phyloP scores from a whole-genome alignment of 2,329 filamentous ascomycete species.

The Ophiosphaerella korrae region DNA sequence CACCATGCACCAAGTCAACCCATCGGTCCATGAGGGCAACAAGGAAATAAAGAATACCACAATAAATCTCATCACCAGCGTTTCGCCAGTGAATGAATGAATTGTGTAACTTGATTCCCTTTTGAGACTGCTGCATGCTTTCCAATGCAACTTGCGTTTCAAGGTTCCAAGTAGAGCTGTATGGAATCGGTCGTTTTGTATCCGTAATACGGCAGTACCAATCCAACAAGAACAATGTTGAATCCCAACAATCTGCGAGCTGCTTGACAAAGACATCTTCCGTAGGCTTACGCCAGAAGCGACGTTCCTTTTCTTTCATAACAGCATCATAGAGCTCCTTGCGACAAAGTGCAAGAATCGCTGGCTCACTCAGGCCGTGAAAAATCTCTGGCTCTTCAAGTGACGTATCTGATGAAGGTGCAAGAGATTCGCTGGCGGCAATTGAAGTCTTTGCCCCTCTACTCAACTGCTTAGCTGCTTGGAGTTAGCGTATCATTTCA shows the following conservation, averaged over 20 bases:
- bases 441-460: constrained; percentile 30
- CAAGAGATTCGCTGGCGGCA: constrained; percentile 30
- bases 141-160: constrained; percentile 61
- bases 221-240: constrained; percentile 60
- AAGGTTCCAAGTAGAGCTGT: constrained; percentile 64
- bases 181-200: constrained; percentile 57
- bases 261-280: constrained; percentile 55
- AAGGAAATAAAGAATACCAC: constrained; percentile 60
- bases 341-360: constrained; percentile 55
- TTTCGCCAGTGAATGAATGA: constrained; percentile 65
- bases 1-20: constrained; percentile 56
- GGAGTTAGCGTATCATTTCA: constrained; percentile 2
- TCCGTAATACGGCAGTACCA: constrained; percentile 59
- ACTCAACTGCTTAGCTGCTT: constrained; percentile 21
- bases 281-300: constrained; percentile 50
- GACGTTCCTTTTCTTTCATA: constrained; percentile 50
- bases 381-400: constrained; percentile 46
- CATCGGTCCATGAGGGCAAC: constrained; percentile 62
- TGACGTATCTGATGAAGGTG: constrained; percentile 37
- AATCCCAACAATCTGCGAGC: constrained; percentile 58
- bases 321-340: constrained; percentile 55
- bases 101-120: constrained; percentile 61
- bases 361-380: constrained; percentile 54
- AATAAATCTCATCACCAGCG: constrained; percentile 60
- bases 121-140: constrained; percentile 58